Evolutionary conservation across 345 rosid species (phyloP).

Genomic region (Syzygium jambos): DNA sequence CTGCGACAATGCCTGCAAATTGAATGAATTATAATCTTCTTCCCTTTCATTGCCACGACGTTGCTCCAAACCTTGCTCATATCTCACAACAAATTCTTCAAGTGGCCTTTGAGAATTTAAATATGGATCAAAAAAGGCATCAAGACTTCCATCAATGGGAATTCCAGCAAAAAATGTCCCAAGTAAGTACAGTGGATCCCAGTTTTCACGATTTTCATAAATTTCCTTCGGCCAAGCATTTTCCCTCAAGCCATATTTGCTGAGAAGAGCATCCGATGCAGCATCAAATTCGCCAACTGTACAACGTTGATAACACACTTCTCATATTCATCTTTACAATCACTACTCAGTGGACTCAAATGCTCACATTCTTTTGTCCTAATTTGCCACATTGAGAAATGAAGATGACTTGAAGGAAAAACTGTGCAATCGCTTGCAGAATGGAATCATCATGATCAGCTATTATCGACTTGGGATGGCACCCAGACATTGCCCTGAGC

Average conservation of each 20-base stretch:
- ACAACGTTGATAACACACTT: slow-evolving; percentile 59
- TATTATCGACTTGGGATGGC: slow-evolving; percentile 54
- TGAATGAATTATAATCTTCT: slow-evolving; percentile 67
- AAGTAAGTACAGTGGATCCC: slow-evolving; percentile 61
- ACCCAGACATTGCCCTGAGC: slow-evolving; percentile 61
- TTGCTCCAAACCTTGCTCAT: slow-evolving; percentile 52
- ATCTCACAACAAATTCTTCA: slow-evolving; percentile 45
- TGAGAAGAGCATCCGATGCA: slow-evolving; percentile 43
- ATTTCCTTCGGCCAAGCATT: slow-evolving; percentile 60
- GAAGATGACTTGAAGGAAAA: slow-evolving; percentile 69
- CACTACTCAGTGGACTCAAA: no score
- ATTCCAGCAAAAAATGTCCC: slow-evolving; percentile 72
- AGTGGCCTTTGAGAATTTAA: slow-evolving; percentile 43
- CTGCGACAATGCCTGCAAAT: slow-evolving; percentile 49
- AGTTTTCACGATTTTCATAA: slow-evolving; percentile 56
- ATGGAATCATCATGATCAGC: slow-evolving; percentile 73
- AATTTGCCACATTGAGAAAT: slow-evolving; percentile 69
- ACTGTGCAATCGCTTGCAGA: slow-evolving; percentile 45
- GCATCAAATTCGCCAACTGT: slow-evolving; percentile 46
- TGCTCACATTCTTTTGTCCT: slow-evolving; percentile 50
- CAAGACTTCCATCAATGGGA: slow-evolving; percentile 33
- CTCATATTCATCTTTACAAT: slow-evolving; percentile 59
- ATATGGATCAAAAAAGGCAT: slow-evolving; percentile 50
- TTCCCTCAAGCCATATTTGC: slow-evolving; percentile 46
- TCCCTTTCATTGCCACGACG: slow-evolving; percentile 69